phyloP scores from a whole-genome alignment of 1,284 basidiomycete species.

The Trichosporon ovoides region DNA sequence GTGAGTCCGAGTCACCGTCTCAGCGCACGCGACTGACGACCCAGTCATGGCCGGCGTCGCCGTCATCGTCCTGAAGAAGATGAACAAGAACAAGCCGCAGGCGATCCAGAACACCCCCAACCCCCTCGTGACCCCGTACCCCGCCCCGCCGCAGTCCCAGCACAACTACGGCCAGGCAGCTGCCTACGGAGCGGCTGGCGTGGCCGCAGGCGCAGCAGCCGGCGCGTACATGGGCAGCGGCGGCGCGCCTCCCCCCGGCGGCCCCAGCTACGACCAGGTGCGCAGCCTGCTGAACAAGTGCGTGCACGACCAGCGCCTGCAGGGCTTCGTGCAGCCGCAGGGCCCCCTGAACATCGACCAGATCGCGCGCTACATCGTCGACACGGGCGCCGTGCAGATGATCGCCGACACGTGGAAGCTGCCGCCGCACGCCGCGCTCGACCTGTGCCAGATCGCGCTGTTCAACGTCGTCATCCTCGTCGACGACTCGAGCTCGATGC shows the following conservation, averaged over 20 bases:
- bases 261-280: conserved; percentile 3
- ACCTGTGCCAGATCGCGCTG: conserved; percentile 48
- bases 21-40: neutral
- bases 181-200: conserved; percentile 1
- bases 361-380: conserved; percentile 48
- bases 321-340: conserved; percentile 48
- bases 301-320: conserved; percentile 48
- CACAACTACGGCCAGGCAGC: neutral
- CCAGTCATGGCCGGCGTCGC: conserved; percentile 13
- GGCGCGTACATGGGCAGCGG: conserved; percentile 1
- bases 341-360: conserved; percentile 47
- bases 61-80: conserved; percentile 12
- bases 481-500: conserved; percentile 50
- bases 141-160: conserved; percentile 1
- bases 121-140: conserved; percentile 2
- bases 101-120: neutral
- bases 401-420: conserved; percentile 50
- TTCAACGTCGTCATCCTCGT: conserved; percentile 47
- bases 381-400: conserved; percentile 46
- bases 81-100: conserved; percentile 8
- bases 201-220: neutral
- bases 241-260: neutral
- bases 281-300: conserved; percentile 36
- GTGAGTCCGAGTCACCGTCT: neutral
- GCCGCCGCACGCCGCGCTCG: conserved; percentile 49